Evolutionary conservation across 306 rosid species (phyloP), one percentile per base, ranked within the genome.

Genomic region (Cicer arietinum): DNA sequence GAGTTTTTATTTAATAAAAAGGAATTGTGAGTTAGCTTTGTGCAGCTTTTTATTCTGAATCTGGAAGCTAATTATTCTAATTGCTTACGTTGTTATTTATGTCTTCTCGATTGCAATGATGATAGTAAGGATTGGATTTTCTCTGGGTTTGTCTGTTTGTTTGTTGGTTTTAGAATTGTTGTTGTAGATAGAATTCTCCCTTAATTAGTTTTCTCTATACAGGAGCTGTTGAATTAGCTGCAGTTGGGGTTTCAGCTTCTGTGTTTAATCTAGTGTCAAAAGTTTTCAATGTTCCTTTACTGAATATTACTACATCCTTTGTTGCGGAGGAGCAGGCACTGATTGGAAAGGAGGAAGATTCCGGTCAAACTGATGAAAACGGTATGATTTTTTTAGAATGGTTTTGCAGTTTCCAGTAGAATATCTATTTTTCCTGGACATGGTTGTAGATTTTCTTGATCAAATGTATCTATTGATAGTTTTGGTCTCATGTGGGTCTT

Each of bases 171-270:
- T 58, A 2, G 10, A 63, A 42, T 61, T 6, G 25, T 78, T 51
- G 51, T 62, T 52, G 43, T n/a, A 4, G 63, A 78, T n/a, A 61
- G 57, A 30, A 2, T 8, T 58, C 9, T 20, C 73, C 11, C 25
- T 37, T 79, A 57, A 65, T 67, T 69, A 54, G 10, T 57, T 84
- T 53, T 79, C 64, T 69, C 63, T 64, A 47, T 85, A 73, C 88
- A 94, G 97, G 98, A 10, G 87, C 97, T 6, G 89, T 78, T 78
- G 98, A 94, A 78, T 78, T 94, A 84, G 98, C 98, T 0, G 97
- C 97, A 42, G 92, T 91, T 80, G 98, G 98, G 69, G 93, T 91
- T 76, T 90, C 98, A 3, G 87, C 85, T 73, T 86, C 97, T 35
- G 93, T 89, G 45, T 94, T 92, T 85, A 94, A 92, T 84, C 76